Conservation (phyloP, 164 flowering plant species). For the Warburgia ugandensis region DNA sequence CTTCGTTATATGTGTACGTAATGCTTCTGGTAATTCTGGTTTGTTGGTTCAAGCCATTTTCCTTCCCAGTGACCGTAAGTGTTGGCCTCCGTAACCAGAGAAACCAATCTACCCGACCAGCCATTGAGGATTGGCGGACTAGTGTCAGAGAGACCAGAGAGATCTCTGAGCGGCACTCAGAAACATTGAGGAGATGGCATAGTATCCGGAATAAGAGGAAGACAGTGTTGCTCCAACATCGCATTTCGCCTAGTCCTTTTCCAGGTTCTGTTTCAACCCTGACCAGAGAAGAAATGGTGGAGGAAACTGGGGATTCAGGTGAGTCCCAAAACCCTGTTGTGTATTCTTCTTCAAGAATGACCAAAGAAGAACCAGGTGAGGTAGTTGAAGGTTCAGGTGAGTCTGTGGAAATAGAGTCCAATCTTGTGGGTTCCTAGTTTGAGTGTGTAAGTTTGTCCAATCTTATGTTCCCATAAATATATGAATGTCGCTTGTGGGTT, state of each 20-base stretch:
- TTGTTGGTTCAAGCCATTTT: constrained; percentile 31
- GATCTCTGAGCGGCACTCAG: constrained; percentile 15
- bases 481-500: too few species aligned
- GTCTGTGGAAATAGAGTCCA: constrained; percentile 15
- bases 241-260: too few species aligned
- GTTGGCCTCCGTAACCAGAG: neutral
- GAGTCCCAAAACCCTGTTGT: constrained; percentile 13
- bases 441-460: too few species aligned
- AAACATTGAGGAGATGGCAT: constrained; percentile 39
- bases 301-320: neutral
- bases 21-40: constrained; percentile 32
- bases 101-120: constrained; percentile 3
- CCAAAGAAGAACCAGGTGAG: constrained; percentile 12
- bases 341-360: constrained; percentile 39
- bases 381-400: constrained; percentile 11
- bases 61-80: constrained; percentile 22
- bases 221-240: constrained; percentile 18
- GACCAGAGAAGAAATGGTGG: too few species aligned
- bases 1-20: constrained; percentile 39
- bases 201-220: constrained; percentile 40
- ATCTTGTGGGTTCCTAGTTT: too few species aligned
- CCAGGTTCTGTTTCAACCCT: too few species aligned
- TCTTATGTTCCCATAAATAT: too few species aligned
- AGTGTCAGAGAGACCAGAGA: constrained; percentile 13
- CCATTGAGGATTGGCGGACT: neutral